These are phyloP conservation scores for Straminergon stramineum DNA, from an alignment of 225 moss, liverwort and hornwort genomes.

Conservation along the genomic window DNA sequence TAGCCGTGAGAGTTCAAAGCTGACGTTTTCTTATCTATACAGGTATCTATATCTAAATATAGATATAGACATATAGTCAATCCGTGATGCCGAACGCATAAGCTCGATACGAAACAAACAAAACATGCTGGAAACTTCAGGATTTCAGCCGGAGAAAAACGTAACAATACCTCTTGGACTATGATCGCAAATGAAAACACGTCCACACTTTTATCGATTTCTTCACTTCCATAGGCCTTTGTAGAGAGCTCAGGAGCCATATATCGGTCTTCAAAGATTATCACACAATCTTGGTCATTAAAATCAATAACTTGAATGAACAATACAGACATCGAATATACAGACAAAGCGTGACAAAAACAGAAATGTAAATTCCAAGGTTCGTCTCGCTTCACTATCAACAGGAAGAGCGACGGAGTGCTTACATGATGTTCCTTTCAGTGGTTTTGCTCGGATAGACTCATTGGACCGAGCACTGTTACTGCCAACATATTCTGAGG, in stretches of 20 bases:
- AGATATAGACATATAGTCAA: background rate
- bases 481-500: conserved; percentile 17
- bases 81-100: background rate
- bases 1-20: background rate
- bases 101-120: background rate
- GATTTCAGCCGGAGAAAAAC: background rate
- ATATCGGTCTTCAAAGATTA: conserved; percentile 44
- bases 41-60: too few relatives aligned
- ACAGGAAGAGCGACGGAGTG: background rate
- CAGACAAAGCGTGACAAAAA: background rate
- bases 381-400: background rate
- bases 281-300: background rate
- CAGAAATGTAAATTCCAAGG: background rate
- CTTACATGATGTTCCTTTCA: conserved; percentile 58
- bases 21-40: background rate
- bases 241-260: conserved; percentile 72
- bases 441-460: conserved; percentile 17
- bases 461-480: conserved; percentile 27
- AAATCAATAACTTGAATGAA: background rate
- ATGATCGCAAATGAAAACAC: conserved; percentile 81
- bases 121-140: background rate
- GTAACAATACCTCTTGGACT: conserved; percentile 53
- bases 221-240: background rate
- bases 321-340: background rate
- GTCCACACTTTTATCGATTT: conserved; percentile 61